Base-by-base conservation (phyloP, 305 asterid genomes). In the Lippia alba region DNA sequence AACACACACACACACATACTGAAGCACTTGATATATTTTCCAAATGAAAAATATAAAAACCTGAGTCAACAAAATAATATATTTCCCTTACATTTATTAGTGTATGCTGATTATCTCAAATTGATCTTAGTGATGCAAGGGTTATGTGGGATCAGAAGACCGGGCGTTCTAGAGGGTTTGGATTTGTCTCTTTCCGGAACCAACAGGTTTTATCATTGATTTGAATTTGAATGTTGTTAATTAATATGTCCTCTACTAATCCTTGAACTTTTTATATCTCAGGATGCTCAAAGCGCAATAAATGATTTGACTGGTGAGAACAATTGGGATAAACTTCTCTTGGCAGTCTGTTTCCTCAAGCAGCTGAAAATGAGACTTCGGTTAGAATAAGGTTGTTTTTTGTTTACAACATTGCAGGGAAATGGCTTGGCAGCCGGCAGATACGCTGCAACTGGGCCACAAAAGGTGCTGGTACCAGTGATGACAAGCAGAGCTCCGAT, bases 111-210 rank as follows among this genome's bases (percentile, higher is more conserved):
- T 63, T 17, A 24, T 72, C 16, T 63, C 39, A 24, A 16, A 33
- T 17, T 79, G 75, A 56, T 77, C 57, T 18, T 71, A 93, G 98
- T 74, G 97, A 93, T 86, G 98, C 98, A 51, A 86, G 96, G 86
- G 98, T 92, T 49, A 92, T 90, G 98, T 92, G 97, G 97, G 97
- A 90, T 77, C 96, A 90, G 81, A 90, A 92, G 67, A 88, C 98
- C 64, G 96, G 98, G 64, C 97, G 95, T 45, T 92, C 98, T 9
- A 84, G 97, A 82, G 98, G 97, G 14, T 92, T 88, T 81, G 98
- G 98, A 62, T 92, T 92, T 79, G 97, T 93, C 59, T 91, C 98
- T 83, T 93, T 93, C 81, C 86, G 97, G 70, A 84, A 74, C 77
- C 98, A 93, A 83, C 97, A 87, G 93, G 98, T 88, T 68, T 68